These are phyloP conservation scores for Calonectria pauciramosa DNA, from an alignment of 2,329 filamentous ascomycete species.

Conservation along the genomic window DNA sequence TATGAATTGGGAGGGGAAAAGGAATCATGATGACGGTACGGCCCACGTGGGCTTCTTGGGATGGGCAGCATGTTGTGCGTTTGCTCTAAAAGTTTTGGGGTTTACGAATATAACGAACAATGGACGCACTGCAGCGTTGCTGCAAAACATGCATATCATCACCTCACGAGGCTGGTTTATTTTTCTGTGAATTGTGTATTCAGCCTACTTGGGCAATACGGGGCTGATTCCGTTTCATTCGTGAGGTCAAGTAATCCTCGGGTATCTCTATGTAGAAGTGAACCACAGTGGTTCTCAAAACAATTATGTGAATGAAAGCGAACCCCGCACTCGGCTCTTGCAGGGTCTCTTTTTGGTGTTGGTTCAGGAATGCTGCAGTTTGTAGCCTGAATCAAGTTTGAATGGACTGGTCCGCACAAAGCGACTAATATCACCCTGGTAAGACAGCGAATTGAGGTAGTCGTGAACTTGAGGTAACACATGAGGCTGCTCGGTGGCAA, in stretches of 20 bases:
- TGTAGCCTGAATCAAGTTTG: conserved; percentile 49
- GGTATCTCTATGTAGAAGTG: conserved; percentile 1
- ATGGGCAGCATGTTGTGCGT: conserved; percentile 37
- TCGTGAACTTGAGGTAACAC: conserved; percentile 73
- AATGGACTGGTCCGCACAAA: conserved; percentile 70
- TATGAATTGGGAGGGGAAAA: conserved; percentile 44
- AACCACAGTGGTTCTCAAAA: background rate
- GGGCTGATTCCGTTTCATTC: background rate
- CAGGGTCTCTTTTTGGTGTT: background rate
- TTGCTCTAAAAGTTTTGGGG: conserved; percentile 34
- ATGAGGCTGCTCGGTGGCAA: conserved; percentile 54
- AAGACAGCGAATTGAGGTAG: conserved; percentile 69
- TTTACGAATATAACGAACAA: conserved; percentile 36
- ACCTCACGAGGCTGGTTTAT: background rate
- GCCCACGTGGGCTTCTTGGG: conserved; percentile 40
- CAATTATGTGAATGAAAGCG: background rate
- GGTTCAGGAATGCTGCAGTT: conserved; percentile 8
- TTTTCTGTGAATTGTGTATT: background rate
- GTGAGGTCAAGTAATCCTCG: background rate
- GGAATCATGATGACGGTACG: conserved; percentile 47
- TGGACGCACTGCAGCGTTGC: conserved; percentile 33
- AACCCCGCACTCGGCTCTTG: background rate
- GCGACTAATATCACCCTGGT: conserved; percentile 72
- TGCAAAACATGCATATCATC: conserved; percentile 18
- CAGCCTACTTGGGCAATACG: background rate